phyloP scores from a whole-genome alignment of 306 rosid genomes.

The Trifolium dubium region DNA sequence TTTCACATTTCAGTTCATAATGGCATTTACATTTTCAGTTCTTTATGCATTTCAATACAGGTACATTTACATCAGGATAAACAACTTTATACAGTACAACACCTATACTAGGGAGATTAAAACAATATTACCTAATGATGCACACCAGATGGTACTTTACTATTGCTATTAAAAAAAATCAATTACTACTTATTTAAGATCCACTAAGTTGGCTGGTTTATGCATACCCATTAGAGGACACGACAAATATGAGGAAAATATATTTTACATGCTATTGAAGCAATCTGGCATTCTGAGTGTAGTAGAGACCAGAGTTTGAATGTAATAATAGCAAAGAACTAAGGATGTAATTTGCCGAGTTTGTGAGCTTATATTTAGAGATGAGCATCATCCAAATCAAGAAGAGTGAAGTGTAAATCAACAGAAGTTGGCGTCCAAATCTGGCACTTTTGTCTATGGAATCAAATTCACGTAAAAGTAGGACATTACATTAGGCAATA shows the following conservation, averaged over 20 bases:
- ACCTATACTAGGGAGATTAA: background rate
- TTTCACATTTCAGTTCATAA: background rate
- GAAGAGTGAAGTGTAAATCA: constrained; percentile 19
- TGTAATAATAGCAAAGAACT: constrained; percentile 9
- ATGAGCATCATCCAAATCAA: constrained; percentile 8
- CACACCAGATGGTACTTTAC: constrained; percentile 40
- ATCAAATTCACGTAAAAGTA: constrained; percentile 16
- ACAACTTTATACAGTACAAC: constrained; percentile 1
- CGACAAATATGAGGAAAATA: constrained; percentile 14
- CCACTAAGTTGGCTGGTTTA: background rate
- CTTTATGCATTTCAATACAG: background rate
- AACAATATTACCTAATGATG: constrained; percentile 67
- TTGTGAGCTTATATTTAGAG: constrained; percentile 15
- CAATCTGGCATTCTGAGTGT: constrained; percentile 10
- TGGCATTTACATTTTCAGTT: background rate
- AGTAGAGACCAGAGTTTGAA: background rate
- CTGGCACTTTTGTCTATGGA: background rate
- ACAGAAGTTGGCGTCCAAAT: constrained; percentile 6
- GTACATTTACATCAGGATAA: constrained; percentile 2
- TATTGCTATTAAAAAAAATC: no score
- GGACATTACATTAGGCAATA: constrained; percentile 18
- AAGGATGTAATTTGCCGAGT: constrained; percentile 2
- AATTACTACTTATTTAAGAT: constrained; percentile 6
- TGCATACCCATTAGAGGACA: constrained; percentile 4
- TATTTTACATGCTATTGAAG: background rate